These are phyloP conservation scores for Lyophyllum decastes DNA, from an alignment of 768 basidiomycete species.

Conservation along the genomic window DNA sequence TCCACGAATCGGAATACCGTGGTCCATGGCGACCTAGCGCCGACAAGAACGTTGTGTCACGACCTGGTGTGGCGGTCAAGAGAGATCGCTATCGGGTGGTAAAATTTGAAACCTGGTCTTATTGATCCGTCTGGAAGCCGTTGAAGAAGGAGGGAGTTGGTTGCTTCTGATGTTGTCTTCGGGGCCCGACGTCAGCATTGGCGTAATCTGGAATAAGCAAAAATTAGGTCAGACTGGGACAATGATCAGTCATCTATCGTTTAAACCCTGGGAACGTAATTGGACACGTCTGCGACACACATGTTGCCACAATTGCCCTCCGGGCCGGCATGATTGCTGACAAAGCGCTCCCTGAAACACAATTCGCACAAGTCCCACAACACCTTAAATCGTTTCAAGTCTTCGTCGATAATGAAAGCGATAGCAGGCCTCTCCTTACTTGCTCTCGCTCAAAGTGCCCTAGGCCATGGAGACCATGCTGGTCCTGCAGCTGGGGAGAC, in stretches of 20 bases:
- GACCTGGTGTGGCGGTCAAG: no score
- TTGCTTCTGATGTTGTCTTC: background rate
- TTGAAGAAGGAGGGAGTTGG: no score
- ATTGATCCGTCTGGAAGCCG: no score
- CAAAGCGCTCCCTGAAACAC: constrained; percentile 2
- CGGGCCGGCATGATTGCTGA: constrained; percentile 9
- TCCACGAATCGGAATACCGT: no score
- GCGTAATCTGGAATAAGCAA: background rate
- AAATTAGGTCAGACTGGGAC: background rate
- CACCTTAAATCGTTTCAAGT: background rate
- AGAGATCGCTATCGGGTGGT: background rate
- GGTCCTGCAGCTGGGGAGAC: constrained; percentile 57
- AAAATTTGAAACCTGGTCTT: background rate
- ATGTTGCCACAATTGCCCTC: background rate
- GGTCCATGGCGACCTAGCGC: no score
- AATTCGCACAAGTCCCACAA: background rate
- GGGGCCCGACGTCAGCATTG: background rate
- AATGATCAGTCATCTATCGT: no score
- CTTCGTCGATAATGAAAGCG: constrained; percentile 44
- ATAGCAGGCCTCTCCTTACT: constrained; percentile 44
- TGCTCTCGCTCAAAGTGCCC: constrained; percentile 28
- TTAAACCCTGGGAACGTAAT: no score
- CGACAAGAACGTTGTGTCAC: no score
- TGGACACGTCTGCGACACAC: no score
- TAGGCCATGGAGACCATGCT: constrained; percentile 65